A percentile compares a stretch with the other conserved stretches of the same genome.
Evolutionary conservation across 2,329 filamentous ascomycete species (phyloP).

Genomic region (Penicillium expansum): DNA sequence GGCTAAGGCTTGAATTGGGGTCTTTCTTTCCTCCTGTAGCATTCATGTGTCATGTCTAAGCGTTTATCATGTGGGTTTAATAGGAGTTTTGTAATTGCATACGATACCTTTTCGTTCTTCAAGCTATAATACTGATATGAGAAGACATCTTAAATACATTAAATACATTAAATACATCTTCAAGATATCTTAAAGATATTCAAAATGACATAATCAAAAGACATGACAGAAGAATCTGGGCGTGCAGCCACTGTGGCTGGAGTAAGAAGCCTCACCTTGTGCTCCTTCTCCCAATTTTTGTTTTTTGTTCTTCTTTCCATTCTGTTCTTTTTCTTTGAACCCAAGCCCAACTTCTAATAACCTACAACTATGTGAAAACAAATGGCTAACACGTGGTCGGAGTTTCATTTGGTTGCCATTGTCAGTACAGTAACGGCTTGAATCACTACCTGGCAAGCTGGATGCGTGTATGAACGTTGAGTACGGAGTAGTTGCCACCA

Average conservation of each 20-base stretch:
- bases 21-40: not conserved
- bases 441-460: too few species aligned
- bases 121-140: not conserved
- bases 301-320: not conserved
- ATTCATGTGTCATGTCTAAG: slow-evolving; percentile 9
- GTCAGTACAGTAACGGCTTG: too few species aligned
- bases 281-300: slow-evolving; percentile 1
- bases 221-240: not conserved
- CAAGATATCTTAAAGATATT: too few species aligned
- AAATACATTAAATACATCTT: too few species aligned
- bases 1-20: slow-evolving; percentile 16
- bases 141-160: too few species aligned
- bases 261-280: slow-evolving; percentile 4
- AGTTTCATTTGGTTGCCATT: too few species aligned
- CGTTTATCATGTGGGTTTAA: not conserved
- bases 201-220: not conserved
- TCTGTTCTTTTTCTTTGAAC: not conserved
- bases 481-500: too few species aligned
- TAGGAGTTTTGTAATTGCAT: slow-evolving; percentile 9
- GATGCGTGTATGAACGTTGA: too few species aligned
- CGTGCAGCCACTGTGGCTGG: slow-evolving; percentile 5
- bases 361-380: not conserved
- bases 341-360: not conserved
- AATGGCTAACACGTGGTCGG: not conserved
- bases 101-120: not conserved